Evolutionary conservation across 495 filamentous ascomycete genomes (phyloP), one percentile per base, ranked within the genome.

Genomic region (Neurospora sp.): DNA sequence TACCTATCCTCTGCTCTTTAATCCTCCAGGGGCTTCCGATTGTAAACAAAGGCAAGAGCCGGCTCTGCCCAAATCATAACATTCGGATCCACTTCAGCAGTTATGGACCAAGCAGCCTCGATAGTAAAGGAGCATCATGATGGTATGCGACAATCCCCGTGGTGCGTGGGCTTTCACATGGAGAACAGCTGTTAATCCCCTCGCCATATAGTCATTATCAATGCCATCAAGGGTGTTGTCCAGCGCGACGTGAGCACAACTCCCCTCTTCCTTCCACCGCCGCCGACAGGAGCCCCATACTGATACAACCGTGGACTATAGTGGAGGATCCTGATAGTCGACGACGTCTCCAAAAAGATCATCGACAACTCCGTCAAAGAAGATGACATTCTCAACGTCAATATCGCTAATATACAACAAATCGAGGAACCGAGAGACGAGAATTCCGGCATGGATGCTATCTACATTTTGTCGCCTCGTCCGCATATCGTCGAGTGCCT

Each of bases 261-360:
- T 74, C 71, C 71, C 74, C 53, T 75, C 44, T 38, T 45, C 61
- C 48, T 42, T 68, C 48, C 38, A 37, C 37, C 53, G 53, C 38
- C 7, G 35, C 27, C 71, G 70, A 70, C 42, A 53, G 61, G 41
- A 65, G 9, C 4, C 35, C 18, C 16, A 18, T 71, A 61, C 72
- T 78, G 71, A 79, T 70, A 9, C 53, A 65, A 65, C 70, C 22
- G 38, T 71, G 68, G 14, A 65, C 71, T 20, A 16, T 65, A 98
- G 95, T 98, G 96, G 96, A 98, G 97, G 87, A 91, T 97, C 76
- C 83, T 98, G 77, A 91, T 99, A 40, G 82, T 96, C 76, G 96
- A 99, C 83, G 90, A 91, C 74, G 84, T 82, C 27, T 93, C 92
- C 80, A 90, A 89, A 79, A 91, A 90, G 78, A 84, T 99, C 75